Evolutionary conservation across 257 asterid species (phyloP).

Genomic region (Solanum phureja): DNA sequence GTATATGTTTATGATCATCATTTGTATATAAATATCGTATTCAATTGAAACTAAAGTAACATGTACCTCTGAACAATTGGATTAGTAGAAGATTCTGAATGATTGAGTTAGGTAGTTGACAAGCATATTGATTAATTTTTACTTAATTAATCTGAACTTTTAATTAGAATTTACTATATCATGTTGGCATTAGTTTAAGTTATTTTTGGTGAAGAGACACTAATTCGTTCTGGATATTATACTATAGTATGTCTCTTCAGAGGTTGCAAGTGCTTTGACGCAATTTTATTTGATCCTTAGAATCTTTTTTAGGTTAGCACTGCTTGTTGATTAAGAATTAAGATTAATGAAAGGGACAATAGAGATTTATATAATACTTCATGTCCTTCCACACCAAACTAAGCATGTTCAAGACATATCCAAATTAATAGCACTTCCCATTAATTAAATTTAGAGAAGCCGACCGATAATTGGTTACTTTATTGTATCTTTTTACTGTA

Average conservation of each 20-base stretch:
- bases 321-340: background rate
- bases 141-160: background rate
- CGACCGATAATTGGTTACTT: background rate
- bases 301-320: background rate
- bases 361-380: background rate
- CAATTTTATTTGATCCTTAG: background rate
- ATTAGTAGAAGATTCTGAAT: background rate
- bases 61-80: background rate
- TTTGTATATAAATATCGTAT: background rate
- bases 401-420: background rate
- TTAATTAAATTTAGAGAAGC: too few species aligned
- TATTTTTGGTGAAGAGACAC: background rate
- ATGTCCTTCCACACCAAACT: background rate
- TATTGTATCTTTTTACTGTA: background rate
- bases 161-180: background rate
- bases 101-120: constrained; percentile 2
- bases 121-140: background rate
- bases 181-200: background rate
- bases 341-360: background rate
- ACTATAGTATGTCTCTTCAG: background rate
- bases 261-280: background rate
- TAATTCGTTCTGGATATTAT: background rate
- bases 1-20: too few species aligned
- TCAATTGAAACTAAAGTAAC: background rate
- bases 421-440: background rate